Conservation (phyloP, 2,329 filamentous ascomycete species). For the Cercospora nicotianae region DNA sequence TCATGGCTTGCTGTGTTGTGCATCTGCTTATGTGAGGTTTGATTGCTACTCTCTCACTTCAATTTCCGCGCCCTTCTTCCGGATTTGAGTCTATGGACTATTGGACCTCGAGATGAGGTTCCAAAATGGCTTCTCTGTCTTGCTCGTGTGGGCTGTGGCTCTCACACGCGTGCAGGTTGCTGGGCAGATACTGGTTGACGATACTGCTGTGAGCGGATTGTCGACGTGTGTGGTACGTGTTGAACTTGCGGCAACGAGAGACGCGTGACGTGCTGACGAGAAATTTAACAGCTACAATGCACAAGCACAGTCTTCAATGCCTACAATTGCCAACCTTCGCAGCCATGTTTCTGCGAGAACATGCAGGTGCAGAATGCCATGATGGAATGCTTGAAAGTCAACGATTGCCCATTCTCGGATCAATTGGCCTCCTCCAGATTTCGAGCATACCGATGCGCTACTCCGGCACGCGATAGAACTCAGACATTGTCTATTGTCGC, state of each 20-base stretch:
- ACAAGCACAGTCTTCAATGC: slow-evolving; percentile 5
- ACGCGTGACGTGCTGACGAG: not conserved
- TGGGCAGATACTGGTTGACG: slow-evolving; percentile 7
- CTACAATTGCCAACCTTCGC: slow-evolving; percentile 15
- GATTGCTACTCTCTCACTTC: not conserved
- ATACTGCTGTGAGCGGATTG: slow-evolving; percentile 15
- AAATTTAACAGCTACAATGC: slow-evolving; percentile 11
- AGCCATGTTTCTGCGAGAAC: slow-evolving; percentile 22
- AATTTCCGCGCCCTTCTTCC: not conserved
- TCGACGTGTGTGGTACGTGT: slow-evolving; percentile 21
- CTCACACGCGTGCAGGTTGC: not conserved
- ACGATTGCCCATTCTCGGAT: slow-evolving; percentile 12
- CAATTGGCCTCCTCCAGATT: slow-evolving; percentile 13
- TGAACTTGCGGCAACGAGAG: not conserved
- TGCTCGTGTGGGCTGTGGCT: slow-evolving; percentile 4
- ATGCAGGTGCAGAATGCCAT: slow-evolving; percentile 6
- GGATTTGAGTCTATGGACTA: slow-evolving; percentile 1
- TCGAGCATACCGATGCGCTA: slow-evolving; percentile 11
- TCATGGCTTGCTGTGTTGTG: not conserved
- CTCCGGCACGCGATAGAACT: slow-evolving; percentile 8
- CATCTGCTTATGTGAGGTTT: not conserved
- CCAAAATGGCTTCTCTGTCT: not conserved
- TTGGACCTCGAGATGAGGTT: slow-evolving; percentile 13
- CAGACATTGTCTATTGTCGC: slow-evolving; percentile 8
- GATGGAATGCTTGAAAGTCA: slow-evolving; percentile 6